Evolutionary conservation across 257 asterid species (phyloP), one percentile per base, ranked within the genome.

Genomic region (Capsicum pubescens): DNA sequence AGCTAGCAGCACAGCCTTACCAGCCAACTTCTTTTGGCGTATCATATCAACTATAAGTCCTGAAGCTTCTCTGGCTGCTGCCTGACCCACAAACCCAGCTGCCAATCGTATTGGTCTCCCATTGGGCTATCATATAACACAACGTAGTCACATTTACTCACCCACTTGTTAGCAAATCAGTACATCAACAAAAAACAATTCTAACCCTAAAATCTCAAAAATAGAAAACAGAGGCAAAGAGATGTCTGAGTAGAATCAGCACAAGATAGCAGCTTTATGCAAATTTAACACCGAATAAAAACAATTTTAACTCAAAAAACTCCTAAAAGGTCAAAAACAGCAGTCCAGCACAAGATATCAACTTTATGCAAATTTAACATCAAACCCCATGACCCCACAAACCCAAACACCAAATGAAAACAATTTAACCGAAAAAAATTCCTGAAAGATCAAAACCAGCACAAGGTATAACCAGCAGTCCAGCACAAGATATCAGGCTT

Each of bases 31-130:
- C 90, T 94, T 96, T 84, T 96, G 98, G 56, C 98, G 94, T 80
- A 96, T 94, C 99, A 96, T 96, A 89, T 93, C 98, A 67, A 96
- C 98, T 46, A 96, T 97, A 69, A 96, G 97, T 39, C 99, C 98
- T 56, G 89, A 80, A 67, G 98, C 99, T 89, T 96, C 99, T 88
- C 99, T 92, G 2, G 98, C 99, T 2, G 94, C 81, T 39, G 93
- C 93, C 90, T 96, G 99, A 14, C 99, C 99, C 81, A 96, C 98
- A 83, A 96, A 94, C 21, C 99, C 99, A 86, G 98, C 92, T 84
- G 99, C 99, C 94, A 94, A 84, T 64, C 95, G 93, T 84, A 92
- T 11, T 77, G 98, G 97, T 68, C 60, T 94, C 77, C 99, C 98
- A 92, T 89, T 89, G 85, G 94, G 93, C 99, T 79, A 84, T 44